Percentiles rank a stretch among this genome's conserved stretches.
These are phyloP conservation scores for Mycena leptocephala DNA, from an alignment of 768 basidiomycete genomes.

Conservation along the genomic window DNA sequence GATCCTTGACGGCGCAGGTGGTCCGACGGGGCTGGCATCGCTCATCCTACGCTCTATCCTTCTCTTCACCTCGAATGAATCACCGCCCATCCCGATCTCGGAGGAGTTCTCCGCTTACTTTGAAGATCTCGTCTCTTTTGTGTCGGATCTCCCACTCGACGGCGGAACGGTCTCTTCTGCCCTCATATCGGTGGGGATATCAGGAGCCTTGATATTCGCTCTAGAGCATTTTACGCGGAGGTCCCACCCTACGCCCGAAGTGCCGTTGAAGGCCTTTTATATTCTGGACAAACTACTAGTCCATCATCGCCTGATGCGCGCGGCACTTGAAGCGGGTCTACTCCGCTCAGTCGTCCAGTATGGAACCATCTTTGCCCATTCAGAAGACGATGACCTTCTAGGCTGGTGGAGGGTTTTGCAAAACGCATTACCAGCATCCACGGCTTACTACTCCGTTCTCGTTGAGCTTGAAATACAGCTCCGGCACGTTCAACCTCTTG, in stretches of 20 bases:
- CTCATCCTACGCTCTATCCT: not conserved
- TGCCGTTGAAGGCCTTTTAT: not conserved
- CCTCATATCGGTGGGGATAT: not conserved
- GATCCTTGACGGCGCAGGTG: not conserved
- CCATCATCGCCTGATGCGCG: not conserved
- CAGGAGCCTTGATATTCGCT: not conserved
- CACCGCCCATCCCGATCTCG: too few relatives aligned
- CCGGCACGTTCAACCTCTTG: too few relatives aligned
- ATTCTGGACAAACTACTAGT: not conserved
- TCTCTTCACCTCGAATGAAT: not conserved
- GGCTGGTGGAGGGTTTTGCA: not conserved
- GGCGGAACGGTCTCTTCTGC: not conserved
- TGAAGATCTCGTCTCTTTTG: not conserved
- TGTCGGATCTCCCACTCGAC: not conserved
- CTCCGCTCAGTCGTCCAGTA: not conserved
- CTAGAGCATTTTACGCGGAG: too few relatives aligned
- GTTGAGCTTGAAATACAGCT: not conserved
- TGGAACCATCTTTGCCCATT: not conserved
- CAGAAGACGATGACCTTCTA: not conserved
- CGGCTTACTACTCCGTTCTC: not conserved
- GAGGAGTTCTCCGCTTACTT: not conserved
- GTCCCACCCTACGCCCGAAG: too few relatives aligned
- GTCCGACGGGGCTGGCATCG: not conserved
- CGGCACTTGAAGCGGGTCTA: not conserved
- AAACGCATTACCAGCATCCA: not conserved